Conservation (phyloP, 306 rosid genomes). For the Vigna angularis region DNA sequence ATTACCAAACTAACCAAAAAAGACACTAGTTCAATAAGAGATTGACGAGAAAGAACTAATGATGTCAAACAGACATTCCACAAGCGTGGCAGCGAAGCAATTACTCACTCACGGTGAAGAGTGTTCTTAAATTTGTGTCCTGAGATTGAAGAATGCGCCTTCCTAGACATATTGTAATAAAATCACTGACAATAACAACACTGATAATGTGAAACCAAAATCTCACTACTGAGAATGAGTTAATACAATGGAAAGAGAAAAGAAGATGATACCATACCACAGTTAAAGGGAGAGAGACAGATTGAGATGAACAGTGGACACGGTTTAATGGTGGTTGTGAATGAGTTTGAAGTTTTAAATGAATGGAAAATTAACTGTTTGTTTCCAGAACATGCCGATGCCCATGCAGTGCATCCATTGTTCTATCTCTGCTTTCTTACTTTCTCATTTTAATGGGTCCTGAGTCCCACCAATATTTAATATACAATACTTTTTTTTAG, state of each 20-base stretch:
- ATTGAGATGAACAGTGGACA: neutral
- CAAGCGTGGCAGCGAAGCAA: neutral
- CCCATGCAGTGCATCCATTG: neutral
- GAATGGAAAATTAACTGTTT: neutral
- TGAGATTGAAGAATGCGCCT: neutral
- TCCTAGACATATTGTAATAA: neutral
- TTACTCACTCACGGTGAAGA: neutral
- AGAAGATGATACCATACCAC: neutral
- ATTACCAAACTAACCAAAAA: slow-evolving; percentile 3
- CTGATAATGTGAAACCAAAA: neutral
- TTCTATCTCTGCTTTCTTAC: neutral
- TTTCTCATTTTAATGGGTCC: slow-evolving; percentile 3
- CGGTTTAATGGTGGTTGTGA: neutral
- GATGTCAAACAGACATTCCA: slow-evolving; percentile 3
- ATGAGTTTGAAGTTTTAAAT: neutral
- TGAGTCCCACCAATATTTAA: neutral
- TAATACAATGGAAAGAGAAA: neutral
- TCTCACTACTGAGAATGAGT: neutral
- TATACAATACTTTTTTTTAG: neutral
- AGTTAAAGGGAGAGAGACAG: neutral
- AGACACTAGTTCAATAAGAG: neutral
- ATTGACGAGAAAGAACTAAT: neutral
- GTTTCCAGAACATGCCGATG: neutral
- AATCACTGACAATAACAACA: neutral
- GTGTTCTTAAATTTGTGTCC: neutral